Percentiles rank a stretch among this genome's conserved stretches.
These are phyloP conservation scores for Pythium phragmitis DNA, from an alignment of 352 stramenopile species.

Conservation along the genomic window DNA sequence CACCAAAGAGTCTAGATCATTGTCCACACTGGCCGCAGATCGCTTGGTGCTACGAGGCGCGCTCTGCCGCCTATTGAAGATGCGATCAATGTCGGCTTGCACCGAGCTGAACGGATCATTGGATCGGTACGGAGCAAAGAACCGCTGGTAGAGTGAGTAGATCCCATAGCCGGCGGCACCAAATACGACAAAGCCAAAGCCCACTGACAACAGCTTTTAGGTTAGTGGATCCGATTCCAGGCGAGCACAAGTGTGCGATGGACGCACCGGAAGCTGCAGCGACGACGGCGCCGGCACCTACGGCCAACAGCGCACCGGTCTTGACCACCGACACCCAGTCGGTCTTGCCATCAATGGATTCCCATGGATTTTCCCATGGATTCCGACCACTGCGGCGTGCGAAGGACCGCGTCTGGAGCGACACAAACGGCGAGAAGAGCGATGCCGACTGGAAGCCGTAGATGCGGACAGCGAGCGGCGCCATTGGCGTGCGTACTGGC, in stretches of 20 bases:
- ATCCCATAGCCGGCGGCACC: conserved; percentile 68
- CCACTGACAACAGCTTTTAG: conserved; percentile 35
- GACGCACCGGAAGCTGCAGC: conserved; percentile 62
- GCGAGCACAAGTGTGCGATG: not conserved
- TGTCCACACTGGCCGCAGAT: not conserved
- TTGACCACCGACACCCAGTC: conserved; percentile 62
- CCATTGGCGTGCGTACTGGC: not conserved
- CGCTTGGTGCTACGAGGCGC: not conserved
- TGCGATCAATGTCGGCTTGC: conserved; percentile 50
- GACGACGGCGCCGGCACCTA: conserved; percentile 57
- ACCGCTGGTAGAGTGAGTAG: conserved; percentile 66
- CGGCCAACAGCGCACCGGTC: conserved; percentile 54
- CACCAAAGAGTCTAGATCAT: conserved; percentile 52
- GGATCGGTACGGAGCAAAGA: conserved; percentile 52
- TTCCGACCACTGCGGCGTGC: conserved; percentile 27
- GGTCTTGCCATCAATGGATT: conserved; percentile 9
- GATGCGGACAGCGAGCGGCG: conserved; percentile 1
- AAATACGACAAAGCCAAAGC: conserved; percentile 66
- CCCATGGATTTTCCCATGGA: conserved; percentile 25
- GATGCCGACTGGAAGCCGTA: not conserved
- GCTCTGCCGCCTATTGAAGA: conserved; percentile 36
- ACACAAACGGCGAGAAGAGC: not conserved
- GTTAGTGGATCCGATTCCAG: not conserved
- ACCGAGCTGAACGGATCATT: conserved; percentile 43
- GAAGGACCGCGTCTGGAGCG: conserved; percentile 32